A percentile compares a stretch with the other conserved stretches of the same genome.
phyloP scores from a whole-genome alignment of 768 basidiomycete species.

The Boletus subparvulus region DNA sequence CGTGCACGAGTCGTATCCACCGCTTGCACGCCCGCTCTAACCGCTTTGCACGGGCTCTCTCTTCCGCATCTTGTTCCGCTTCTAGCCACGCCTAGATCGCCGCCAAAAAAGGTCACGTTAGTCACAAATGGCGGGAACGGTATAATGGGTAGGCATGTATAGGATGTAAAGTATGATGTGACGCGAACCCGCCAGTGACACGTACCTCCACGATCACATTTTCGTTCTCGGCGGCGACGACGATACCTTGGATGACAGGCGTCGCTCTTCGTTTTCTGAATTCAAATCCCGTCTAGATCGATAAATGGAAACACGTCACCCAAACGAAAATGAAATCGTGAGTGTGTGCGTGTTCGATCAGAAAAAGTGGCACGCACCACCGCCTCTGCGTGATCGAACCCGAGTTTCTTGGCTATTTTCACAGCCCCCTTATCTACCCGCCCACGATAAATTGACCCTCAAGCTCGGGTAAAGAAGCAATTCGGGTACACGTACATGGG shows the following conservation, averaged over 20 bases:
- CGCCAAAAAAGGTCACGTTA: conserved; percentile 13
- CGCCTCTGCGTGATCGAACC: conserved; percentile 91
- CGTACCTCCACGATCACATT: conserved; percentile 69
- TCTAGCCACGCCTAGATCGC: conserved; percentile 76
- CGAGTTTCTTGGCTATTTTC: conserved; percentile 85
- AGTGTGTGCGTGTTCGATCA: background rate
- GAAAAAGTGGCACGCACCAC: conserved; percentile 62
- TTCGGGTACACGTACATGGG: conserved; percentile 64
- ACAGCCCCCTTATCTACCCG: conserved; percentile 74
- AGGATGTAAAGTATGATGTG: background rate
- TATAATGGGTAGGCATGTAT: background rate
- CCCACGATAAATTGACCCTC: conserved; percentile 11
- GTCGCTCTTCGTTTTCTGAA: conserved; percentile 90
- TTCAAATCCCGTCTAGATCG: conserved; percentile 84
- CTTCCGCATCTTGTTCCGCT: conserved; percentile 72
- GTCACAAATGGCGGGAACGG: conserved; percentile 1
- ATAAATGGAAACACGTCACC: conserved; percentile 2
- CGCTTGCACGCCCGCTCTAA: conserved; percentile 81
- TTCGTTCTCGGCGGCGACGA: conserved; percentile 82
- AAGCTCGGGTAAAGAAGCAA: conserved; percentile 13
- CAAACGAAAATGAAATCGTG: conserved; percentile 7
- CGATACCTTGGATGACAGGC: conserved; percentile 83
- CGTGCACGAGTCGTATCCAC: conserved; percentile 87
- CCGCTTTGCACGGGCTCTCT: conserved; percentile 71
- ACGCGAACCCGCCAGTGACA: conserved; percentile 15